Conservation (phyloP, 1,284 basidiomycete genomes). For the Fistulinella cinereoalba region DNA sequence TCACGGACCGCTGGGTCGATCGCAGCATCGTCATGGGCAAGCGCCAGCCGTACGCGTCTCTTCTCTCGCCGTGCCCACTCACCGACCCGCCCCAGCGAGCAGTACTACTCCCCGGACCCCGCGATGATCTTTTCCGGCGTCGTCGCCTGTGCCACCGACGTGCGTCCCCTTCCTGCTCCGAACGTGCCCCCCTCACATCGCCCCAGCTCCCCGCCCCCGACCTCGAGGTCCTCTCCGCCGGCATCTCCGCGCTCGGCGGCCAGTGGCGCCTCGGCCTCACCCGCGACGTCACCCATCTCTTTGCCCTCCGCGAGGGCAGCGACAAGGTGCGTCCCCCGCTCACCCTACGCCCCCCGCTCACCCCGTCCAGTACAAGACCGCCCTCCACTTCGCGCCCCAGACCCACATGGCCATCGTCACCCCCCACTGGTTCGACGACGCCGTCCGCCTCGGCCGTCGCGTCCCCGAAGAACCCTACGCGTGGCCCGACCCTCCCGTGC, state of each 20-base stretch:
- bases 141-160: conserved; percentile 65
- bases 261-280: conserved; percentile 75
- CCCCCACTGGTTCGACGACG: conserved; percentile 85
- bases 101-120: conserved; percentile 74
- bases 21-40: conserved; percentile 57
- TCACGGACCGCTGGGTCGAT: conserved; percentile 69
- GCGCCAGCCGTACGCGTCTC: conserved; percentile 49
- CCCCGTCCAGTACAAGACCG: conserved; percentile 47
- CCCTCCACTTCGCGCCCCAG: conserved; percentile 53
- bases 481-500: conserved; percentile 66
- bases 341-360: neutral
- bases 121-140: conserved; percentile 80
- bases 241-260: conserved; percentile 76
- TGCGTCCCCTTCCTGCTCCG: conserved; percentile 25
- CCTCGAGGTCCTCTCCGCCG: conserved; percentile 69
- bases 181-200: neutral
- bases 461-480: conserved; percentile 62
- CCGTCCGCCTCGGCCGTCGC: conserved; percentile 58
- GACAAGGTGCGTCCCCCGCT: conserved; percentile 39
- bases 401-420: conserved; percentile 62
- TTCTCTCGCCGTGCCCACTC: conserved; percentile 3
- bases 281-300: conserved; percentile 82
- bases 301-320: conserved; percentile 52
- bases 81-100: conserved; percentile 35
- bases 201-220: conserved; percentile 57